Conservation (phyloP, 2,329 filamentous ascomycete species). For the Thermothelomyces thermophilus region DNA sequence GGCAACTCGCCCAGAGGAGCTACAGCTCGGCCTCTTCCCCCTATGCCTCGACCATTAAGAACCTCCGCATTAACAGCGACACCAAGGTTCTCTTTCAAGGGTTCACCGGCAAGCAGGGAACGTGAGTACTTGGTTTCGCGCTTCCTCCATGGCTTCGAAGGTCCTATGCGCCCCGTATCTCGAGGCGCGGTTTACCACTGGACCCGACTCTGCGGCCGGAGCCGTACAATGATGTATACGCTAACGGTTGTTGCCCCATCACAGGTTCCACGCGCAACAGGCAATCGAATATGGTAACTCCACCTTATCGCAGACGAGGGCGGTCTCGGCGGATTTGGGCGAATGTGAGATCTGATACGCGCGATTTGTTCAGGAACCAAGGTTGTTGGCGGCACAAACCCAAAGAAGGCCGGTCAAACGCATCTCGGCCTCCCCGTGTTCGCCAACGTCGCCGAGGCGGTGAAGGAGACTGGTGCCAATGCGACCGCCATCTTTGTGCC, state of each 20-base stretch:
- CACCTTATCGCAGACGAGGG: slow-evolving; percentile 16
- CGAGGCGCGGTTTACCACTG: slow-evolving; percentile 13
- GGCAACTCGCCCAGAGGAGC: slow-evolving; percentile 57
- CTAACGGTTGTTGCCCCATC: slow-evolving; percentile 28
- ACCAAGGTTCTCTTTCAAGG: slow-evolving; percentile 97
- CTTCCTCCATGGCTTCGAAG: not conserved
- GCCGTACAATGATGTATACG: slow-evolving; percentile 15
- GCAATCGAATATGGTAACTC: slow-evolving; percentile 91
- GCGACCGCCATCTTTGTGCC: slow-evolving; percentile 96
- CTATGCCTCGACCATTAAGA: slow-evolving; percentile 68
- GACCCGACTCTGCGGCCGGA: not conserved
- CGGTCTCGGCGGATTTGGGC: not conserved
- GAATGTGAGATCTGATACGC: slow-evolving; percentile 27
- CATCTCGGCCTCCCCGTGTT: slow-evolving; percentile 94
- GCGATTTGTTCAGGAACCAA: slow-evolving; percentile 64
- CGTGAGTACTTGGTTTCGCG: slow-evolving; percentile 48
- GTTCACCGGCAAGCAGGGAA: slow-evolving; percentile 96
- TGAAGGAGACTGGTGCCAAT: slow-evolving; percentile 83
- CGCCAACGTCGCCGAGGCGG: slow-evolving; percentile 76
- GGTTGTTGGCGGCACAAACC: slow-evolving; percentile 96
- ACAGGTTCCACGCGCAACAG: slow-evolving; percentile 92
- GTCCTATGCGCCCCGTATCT: slow-evolving; percentile 12
- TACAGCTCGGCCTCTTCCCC: slow-evolving; percentile 67
- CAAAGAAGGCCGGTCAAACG: slow-evolving; percentile 89
- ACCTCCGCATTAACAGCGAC: slow-evolving; percentile 86